Evolutionary conservation across 1,139 yeast genomes (phyloP), one percentile per base, ranked within the genome.

Genomic region (Magnusiomyces tetraspermus): DNA sequence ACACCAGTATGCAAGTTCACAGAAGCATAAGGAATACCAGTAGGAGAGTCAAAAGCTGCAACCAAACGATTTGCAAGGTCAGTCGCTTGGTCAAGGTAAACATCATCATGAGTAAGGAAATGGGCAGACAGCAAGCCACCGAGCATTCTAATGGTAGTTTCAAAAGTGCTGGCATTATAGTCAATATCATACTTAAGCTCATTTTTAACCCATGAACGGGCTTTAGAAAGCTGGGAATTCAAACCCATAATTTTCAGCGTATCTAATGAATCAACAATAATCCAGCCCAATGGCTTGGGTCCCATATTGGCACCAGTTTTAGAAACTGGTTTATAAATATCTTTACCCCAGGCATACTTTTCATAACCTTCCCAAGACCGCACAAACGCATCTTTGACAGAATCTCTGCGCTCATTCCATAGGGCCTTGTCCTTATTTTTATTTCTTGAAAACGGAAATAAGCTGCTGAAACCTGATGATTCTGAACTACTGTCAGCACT

Each of bases 111-210:
- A 1, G 92, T 76, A 42, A 89, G 71, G 61, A 86, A 83, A 65
- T 80, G 81, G 0, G 96, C 95, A 1, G 96, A 83, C 52, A 90
- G 71, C 23, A 90, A 73, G 0, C 97, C 97, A 45, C 97, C 97
- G 48, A 90, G 72, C 95, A 89, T 88, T 63, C 97, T 76, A 59
- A 88, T 90, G 4, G 97, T 88, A 13, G 97, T 88, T 66, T 90
- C 97, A 67, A 90, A 90, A 2, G 88, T 83, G 65, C 83, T 88
- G 49, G 89, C 95, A 40, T 79, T 77, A 61, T 81, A 78, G 64
- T 88, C 86, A 62, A 86, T 79, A 60, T 81, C 78, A 59, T 80
- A 83, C 41, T 68, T 65, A 49, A 83, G 67, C 46, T 76, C 80
- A 50, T 80, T 72, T 52, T 76, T 75, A 51, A 90, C 85, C 96